Conservation (phyloP, 768 basidiomycete genomes). For the Pleurotus pulmonarius region DNA sequence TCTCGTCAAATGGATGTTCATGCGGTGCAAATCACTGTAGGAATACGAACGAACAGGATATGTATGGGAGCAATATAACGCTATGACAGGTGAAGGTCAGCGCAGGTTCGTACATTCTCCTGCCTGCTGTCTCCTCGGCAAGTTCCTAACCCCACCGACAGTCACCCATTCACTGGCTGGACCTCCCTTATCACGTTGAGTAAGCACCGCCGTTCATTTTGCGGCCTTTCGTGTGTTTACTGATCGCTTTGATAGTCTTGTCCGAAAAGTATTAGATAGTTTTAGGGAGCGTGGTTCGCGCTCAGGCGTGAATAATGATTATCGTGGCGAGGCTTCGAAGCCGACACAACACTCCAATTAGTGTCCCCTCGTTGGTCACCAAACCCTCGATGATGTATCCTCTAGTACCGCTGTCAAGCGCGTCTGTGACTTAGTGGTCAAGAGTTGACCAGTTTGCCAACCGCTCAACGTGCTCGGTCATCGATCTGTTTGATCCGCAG, state of each 20-base stretch:
- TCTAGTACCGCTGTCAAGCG: no score
- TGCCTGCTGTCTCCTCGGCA: slow-evolving; percentile 4
- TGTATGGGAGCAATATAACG: slow-evolving; percentile 97
- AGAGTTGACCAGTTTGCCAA: no score
- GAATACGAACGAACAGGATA: slow-evolving; percentile 92
- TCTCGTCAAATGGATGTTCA: no score
- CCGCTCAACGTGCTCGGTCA: no score
- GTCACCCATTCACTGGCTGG: slow-evolving; percentile 98
- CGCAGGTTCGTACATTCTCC: slow-evolving; percentile 57
- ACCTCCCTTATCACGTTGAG: slow-evolving; percentile 86
- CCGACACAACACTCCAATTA: no score
- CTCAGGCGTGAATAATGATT: no score
- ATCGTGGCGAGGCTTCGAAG: no score
- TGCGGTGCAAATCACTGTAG: slow-evolving; percentile 28
- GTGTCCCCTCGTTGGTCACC: no score
- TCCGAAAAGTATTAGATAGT: slow-evolving; percentile 57
- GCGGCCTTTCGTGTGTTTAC: not conserved
- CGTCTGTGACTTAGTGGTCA: no score
- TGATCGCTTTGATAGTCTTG: slow-evolving; percentile 40
- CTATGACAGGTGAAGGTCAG: slow-evolving; percentile 75
- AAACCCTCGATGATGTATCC: no score
- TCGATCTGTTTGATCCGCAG: no score
- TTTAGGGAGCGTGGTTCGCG: no score
- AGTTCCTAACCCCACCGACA: slow-evolving; percentile 23
- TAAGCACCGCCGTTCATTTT: slow-evolving; percentile 38